phyloP scores from a whole-genome alignment of 176 grass and related monocot genomes.

The Raddia guianensis region DNA sequence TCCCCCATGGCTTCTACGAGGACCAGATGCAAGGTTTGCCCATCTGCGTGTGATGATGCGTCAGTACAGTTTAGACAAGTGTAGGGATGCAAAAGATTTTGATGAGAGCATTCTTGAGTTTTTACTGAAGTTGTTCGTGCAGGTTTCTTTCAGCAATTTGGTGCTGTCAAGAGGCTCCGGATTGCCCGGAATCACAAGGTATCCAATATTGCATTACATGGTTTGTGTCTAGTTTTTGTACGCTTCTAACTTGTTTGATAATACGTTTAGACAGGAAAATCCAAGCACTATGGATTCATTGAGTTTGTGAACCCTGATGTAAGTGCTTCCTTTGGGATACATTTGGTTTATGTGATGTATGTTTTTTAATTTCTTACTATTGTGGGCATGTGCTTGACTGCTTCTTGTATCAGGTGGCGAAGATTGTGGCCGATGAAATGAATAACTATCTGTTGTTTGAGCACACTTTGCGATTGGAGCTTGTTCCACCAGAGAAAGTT shows the following conservation, averaged over 20 bases:
- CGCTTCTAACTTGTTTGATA: constrained; percentile 28
- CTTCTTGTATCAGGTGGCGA: constrained; percentile 63
- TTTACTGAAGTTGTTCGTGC: not conserved
- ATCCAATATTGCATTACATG: not conserved
- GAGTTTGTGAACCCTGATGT: constrained; percentile 94
- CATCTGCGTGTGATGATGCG: not conserved
- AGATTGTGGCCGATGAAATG: constrained; percentile 88
- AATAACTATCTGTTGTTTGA: constrained; percentile 94
- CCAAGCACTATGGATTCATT: constrained; percentile 91
- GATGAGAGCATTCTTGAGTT: no score
- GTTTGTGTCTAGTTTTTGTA: not conserved
- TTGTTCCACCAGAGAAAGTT: constrained; percentile 66
- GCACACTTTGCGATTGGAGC: constrained; percentile 70
- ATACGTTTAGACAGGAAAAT: constrained; percentile 80
- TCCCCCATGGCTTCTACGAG: constrained; percentile 95
- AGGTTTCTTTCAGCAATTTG: constrained; percentile 95
- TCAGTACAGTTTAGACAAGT: not conserved
- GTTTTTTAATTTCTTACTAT: constrained; percentile 3
- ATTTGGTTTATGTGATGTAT: not conserved
- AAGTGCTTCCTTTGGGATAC: not conserved
- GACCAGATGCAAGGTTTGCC: constrained; percentile 85
- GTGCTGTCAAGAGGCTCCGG: constrained; percentile 71
- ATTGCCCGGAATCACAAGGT: constrained; percentile 83
- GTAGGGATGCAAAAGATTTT: not conserved
- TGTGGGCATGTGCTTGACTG: constrained; percentile 3